Conservation (phyloP, 306 rosid species). For the Luffa acutangula region DNA sequence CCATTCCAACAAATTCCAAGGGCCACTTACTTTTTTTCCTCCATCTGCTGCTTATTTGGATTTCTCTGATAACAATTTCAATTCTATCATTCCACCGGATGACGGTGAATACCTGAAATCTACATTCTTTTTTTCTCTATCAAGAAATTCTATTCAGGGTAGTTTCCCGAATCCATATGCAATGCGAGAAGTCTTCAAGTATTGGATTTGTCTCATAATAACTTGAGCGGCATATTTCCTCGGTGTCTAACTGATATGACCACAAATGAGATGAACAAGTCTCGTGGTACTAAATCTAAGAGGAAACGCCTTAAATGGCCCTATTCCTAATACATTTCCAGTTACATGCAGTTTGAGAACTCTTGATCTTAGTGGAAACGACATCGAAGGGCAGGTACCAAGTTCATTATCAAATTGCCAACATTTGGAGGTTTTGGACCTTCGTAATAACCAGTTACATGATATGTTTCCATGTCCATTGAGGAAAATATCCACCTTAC, state of each 20-base stretch:
- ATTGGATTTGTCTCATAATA: constrained; percentile 25
- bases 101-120: accelerated
- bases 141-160: constrained; percentile 11
- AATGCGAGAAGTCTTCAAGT: constrained; percentile 7
- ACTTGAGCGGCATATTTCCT: constrained; percentile 14
- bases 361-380: constrained; percentile 18
- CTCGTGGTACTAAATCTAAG: constrained; percentile 18
- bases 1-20: constrained; percentile 24
- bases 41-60: not conserved
- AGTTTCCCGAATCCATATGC: constrained; percentile 29
- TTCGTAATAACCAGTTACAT: constrained; percentile 13
- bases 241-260: not conserved
- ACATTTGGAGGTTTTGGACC: constrained; percentile 18
- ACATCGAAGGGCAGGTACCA: constrained; percentile 9
- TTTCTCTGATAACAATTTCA: constrained; percentile 19
- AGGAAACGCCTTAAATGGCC: constrained; percentile 2
- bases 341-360: not conserved
- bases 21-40: constrained; percentile 2
- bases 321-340: constrained; percentile 15
- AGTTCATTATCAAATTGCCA: constrained; percentile 18
- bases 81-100: not conserved
- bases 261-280: not conserved
- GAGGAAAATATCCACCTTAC: constrained; percentile 11
- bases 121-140: constrained; percentile 4
- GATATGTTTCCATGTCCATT: constrained; percentile 8